phyloP scores from a whole-genome alignment of 805 yeast species.

The Wickerhamiella allomyrinae region DNA sequence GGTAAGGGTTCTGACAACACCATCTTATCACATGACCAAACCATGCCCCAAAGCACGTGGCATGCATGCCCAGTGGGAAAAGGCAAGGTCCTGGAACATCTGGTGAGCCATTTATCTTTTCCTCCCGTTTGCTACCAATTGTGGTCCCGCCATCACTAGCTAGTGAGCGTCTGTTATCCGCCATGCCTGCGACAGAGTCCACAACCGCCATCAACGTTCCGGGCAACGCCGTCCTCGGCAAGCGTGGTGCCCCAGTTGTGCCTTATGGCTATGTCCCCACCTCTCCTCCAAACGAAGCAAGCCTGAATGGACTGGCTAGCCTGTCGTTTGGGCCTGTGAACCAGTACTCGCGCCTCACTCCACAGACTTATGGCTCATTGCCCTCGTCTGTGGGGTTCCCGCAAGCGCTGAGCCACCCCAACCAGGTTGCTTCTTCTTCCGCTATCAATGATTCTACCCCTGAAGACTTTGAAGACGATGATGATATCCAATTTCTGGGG shows the following conservation, averaged over 20 bases:
- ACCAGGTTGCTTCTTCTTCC: neutral
- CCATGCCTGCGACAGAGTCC: slow-evolving; percentile 1
- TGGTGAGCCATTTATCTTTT: neutral
- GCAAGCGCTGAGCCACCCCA: neutral
- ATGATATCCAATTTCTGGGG: slow-evolving; percentile 3
- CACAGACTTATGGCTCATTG: neutral
- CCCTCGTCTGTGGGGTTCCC: neutral
- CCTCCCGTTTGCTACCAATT: neutral
- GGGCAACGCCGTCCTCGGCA: neutral
- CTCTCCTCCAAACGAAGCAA: slow-evolving; percentile 1
- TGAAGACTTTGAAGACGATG: slow-evolving; percentile 2
- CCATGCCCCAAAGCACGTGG: neutral
- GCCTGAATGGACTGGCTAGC: neutral
- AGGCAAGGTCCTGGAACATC: neutral
- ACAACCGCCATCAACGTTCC: neutral
- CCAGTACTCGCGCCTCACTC: neutral
- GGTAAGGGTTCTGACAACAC: too few species aligned
- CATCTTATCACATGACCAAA: neutral
- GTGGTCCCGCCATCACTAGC: neutral
- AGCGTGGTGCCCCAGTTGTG: neutral
- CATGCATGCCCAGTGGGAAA: neutral
- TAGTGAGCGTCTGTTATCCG: neutral
- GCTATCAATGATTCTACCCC: neutral
- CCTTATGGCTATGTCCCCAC: neutral
- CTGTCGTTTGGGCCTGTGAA: neutral